Conservation (phyloP, 768 basidiomycete species). For the Mycena albidolilacea region DNA sequence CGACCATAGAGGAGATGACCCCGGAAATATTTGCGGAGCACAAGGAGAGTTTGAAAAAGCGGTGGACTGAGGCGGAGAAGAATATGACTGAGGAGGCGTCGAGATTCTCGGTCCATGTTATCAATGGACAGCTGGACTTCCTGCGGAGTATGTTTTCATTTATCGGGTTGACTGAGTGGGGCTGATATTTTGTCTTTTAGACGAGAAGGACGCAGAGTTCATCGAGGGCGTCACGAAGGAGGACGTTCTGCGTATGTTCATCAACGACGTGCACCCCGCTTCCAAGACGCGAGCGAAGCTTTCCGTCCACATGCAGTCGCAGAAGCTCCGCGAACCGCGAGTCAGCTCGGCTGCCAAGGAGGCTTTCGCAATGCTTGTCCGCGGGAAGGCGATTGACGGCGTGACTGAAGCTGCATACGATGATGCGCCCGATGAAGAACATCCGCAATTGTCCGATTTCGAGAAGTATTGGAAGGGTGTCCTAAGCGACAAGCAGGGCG, state of each 20-base stretch:
- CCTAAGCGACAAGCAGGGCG: conserved; percentile 57
- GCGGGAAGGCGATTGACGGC: conserved; percentile 59
- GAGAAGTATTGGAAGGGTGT: conserved; percentile 73
- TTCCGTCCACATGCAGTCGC: conserved; percentile 86
- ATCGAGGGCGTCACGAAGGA: conserved; percentile 78
- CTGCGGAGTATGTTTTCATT: conserved; percentile 72
- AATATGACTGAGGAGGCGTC: conserved; percentile 86
- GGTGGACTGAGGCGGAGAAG: conserved; percentile 90
- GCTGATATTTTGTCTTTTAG: conserved; percentile 56
- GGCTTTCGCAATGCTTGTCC: conserved; percentile 72
- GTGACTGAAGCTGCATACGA: conserved; percentile 67
- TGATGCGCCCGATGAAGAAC: conserved; percentile 65
- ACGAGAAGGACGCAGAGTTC: conserved; percentile 77
- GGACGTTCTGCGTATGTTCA: conserved; percentile 82
- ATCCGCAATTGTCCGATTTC: conserved; percentile 74
- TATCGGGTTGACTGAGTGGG: not conserved
- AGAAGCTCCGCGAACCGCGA: conserved; percentile 70
- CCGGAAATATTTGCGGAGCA: conserved; percentile 85
- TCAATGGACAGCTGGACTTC: conserved; percentile 90
- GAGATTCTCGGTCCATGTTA: conserved; percentile 80
- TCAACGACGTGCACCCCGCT: conserved; percentile 75
- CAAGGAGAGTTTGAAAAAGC: conserved; percentile 80
- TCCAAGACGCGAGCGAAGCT: conserved; percentile 84
- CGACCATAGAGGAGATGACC: conserved; percentile 76
- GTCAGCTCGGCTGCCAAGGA: conserved; percentile 76